These are phyloP conservation scores for Rhizopogon sp. DNA, from an alignment of 768 basidiomycete species.

Conservation along the genomic window DNA sequence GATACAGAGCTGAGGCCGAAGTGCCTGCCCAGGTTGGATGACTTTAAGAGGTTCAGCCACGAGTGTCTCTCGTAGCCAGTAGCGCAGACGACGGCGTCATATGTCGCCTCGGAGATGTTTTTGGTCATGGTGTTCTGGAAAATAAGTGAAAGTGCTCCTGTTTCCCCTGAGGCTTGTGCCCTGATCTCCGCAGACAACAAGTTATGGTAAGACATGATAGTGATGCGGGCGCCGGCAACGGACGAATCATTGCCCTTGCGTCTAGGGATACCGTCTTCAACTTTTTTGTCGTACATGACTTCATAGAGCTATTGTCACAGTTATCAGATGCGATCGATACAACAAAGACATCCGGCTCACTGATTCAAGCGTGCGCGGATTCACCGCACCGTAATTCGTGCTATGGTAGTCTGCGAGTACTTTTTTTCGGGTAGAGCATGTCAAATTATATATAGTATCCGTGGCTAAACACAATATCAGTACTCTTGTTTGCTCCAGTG, in stretches of 20 bases:
- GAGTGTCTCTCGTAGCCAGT: slow-evolving; percentile 49
- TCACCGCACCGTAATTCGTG: slow-evolving; percentile 53
- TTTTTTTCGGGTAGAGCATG: slow-evolving; percentile 28
- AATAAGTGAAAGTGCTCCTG: slow-evolving; percentile 19
- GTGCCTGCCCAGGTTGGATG: slow-evolving; percentile 32
- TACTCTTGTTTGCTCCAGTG: not conserved
- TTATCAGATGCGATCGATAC: not conserved
- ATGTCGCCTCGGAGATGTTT: slow-evolving; percentile 26
- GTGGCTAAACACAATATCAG: slow-evolving; percentile 26
- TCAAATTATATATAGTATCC: slow-evolving; percentile 33
- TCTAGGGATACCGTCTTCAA: slow-evolving; percentile 36
- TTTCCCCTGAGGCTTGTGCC: slow-evolving; percentile 1
- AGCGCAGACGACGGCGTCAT: slow-evolving; percentile 47
- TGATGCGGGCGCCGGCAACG: slow-evolving; percentile 23
- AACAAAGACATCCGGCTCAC: slow-evolving; percentile 19
- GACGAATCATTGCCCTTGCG: slow-evolving; percentile 21
- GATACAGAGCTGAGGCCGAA: slow-evolving; percentile 26
- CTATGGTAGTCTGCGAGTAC: slow-evolving; percentile 39
- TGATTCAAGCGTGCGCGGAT: slow-evolving; percentile 39
- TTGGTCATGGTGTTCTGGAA: slow-evolving; percentile 34
- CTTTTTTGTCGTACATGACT: slow-evolving; percentile 44
- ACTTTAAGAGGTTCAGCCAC: slow-evolving; percentile 38
- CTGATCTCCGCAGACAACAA: slow-evolving; percentile 26
- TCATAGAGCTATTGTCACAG: slow-evolving; percentile 37
- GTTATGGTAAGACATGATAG: slow-evolving; percentile 33